Conservation (phyloP, 441 rosid genomes). For the Eruca vesicaria region DNA sequence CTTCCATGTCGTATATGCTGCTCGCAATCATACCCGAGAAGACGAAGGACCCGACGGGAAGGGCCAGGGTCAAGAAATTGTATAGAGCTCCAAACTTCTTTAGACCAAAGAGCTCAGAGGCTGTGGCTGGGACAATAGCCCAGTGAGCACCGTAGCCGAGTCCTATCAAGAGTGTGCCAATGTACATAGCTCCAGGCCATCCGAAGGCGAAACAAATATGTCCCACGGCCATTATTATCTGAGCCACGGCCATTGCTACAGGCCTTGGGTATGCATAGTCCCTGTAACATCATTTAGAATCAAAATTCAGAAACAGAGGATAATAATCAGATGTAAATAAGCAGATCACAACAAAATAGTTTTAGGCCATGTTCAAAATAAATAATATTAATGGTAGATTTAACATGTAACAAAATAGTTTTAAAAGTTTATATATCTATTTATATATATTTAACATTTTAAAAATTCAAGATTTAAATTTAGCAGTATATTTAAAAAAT, state of each 20-base stretch:
- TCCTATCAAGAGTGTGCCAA: conserved; percentile 83
- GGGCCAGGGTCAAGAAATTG: conserved; percentile 88
- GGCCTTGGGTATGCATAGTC: conserved; percentile 91
- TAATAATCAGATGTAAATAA: background rate
- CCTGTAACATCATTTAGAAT: conserved; percentile 39
- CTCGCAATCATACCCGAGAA: conserved; percentile 92
- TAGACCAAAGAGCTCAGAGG: conserved; percentile 90
- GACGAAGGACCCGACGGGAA: conserved; percentile 87
- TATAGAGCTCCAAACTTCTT: conserved; percentile 90
- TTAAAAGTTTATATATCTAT: no score
- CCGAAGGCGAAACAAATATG: conserved; percentile 80
- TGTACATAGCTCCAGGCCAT: conserved; percentile 89
- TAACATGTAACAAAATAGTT: background rate
- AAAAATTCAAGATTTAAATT: background rate
- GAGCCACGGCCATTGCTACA: conserved; percentile 73
- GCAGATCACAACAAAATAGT: background rate
- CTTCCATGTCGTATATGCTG: conserved; percentile 80
- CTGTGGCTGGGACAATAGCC: conserved; percentile 96
- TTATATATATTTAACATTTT: no score
- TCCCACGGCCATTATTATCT: conserved; percentile 82
- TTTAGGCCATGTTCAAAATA: background rate
- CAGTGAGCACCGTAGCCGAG: conserved; percentile 94
- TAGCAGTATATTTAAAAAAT: background rate
- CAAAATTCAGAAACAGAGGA: conserved; percentile 6
- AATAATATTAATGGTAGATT: no score